Evolutionary conservation across 139 green algal genomes (phyloP).

Genomic region (Chara braunii): DNA sequence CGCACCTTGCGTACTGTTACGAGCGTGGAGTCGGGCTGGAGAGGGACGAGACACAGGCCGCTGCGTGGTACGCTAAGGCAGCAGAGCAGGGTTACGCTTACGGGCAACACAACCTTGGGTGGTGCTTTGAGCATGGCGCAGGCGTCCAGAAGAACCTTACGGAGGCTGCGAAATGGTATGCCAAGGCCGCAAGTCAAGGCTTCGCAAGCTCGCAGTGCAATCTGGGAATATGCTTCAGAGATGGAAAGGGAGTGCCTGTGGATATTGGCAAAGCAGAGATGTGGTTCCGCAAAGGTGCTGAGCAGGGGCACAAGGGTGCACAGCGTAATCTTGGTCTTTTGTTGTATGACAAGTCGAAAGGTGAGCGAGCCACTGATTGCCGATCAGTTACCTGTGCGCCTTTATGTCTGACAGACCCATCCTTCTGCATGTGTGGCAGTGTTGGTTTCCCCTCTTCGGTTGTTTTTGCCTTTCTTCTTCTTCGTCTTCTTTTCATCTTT

Average conservation of each 20-base stretch:
- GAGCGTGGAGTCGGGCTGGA: neutral
- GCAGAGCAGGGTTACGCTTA: slow-evolving; percentile 13
- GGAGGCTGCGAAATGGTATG: slow-evolving; percentile 21
- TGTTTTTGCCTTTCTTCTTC: no score
- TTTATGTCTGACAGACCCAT: no score
- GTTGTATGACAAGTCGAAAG: neutral
- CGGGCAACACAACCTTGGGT: no score
- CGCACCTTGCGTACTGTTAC: slow-evolving; percentile 25
- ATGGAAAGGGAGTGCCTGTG: slow-evolving; percentile 13
- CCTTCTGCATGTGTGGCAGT: no score
- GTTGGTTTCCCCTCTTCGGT: no score
- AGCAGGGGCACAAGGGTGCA: slow-evolving; percentile 3
- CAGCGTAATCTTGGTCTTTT: slow-evolving; percentile 29
- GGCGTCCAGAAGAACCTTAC: slow-evolving; percentile 14
- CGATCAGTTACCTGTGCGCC: no score
- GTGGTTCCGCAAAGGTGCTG: slow-evolving; percentile 1
- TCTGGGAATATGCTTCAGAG: slow-evolving; percentile 19
- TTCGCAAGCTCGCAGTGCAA: slow-evolving; percentile 15
- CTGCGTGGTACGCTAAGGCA: slow-evolving; percentile 13
- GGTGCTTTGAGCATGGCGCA: slow-evolving; percentile 16
- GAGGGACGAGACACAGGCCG: slow-evolving; percentile 13
- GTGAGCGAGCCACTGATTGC: no score
- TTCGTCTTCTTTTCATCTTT: no score
- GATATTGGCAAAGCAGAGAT: neutral
- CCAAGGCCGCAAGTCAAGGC: slow-evolving; percentile 25